Percentiles rank a stretch among this genome's conserved stretches.
Conservation (phyloP, 78 protist species). For the Isochrysis galbana region DNA sequence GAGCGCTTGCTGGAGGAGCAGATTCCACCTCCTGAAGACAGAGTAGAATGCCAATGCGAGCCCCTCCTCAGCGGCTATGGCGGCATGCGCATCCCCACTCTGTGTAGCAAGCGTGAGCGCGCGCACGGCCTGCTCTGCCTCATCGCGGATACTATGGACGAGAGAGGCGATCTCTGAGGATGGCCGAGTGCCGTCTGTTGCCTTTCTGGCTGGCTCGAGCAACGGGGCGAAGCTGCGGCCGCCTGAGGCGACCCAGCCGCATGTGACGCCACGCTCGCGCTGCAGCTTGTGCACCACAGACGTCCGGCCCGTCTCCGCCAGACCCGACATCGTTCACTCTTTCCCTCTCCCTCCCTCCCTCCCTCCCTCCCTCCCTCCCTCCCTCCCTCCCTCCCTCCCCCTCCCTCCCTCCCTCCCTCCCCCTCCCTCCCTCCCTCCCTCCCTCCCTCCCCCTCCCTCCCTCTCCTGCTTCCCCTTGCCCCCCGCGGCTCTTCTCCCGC, state of each 20-base stretch:
- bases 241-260: background rate
- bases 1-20: background rate
- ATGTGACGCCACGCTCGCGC: slow-evolving; percentile 10
- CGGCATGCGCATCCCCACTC: background rate
- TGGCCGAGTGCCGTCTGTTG: background rate
- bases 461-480: too few species aligned
- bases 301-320: background rate
- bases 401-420: too few species aligned
- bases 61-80: background rate
- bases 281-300: background rate
- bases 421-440: too few species aligned
- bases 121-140: background rate
- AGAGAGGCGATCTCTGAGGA: background rate
- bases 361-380: too few species aligned
- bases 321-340: too few species aligned
- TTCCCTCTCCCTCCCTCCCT: too few species aligned
- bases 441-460: too few species aligned
- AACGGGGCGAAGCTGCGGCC: background rate
- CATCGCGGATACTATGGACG: background rate
- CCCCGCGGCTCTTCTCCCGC: too few species aligned
- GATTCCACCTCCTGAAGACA: background rate
- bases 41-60: background rate
- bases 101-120: background rate
- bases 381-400: too few species aligned
- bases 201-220: background rate